Base-by-base conservation (phyloP, 306 rosid genomes). In the Cucumis cinereus region DNA sequence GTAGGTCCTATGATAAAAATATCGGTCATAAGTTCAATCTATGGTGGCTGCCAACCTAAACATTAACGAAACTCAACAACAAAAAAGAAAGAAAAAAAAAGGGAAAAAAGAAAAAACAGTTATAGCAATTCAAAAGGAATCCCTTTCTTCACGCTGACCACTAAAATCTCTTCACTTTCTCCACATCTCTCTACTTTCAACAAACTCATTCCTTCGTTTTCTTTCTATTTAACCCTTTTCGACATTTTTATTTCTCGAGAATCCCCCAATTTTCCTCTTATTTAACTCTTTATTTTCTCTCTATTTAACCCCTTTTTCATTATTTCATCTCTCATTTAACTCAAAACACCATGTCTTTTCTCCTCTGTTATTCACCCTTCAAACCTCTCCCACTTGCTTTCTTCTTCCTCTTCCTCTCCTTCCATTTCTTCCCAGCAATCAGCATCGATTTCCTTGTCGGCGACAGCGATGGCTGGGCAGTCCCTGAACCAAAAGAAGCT, bases 361-460 rank as follows among this genome's bases (percentile, higher is more conserved):
- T n/a, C 23, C 79, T 62, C 49, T 83, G 77, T 45, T 85, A 75
- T 77, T 62, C 66, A 22, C 38, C 79, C 61, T 63, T 17, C 83
- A 75, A 79, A 72, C 8, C 75, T 28, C 19, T 81, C 20, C 64
- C 83, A 30, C 17, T 81, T 24, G 59, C 84, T 24, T 82, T 81
- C 77, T 55, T 82, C 13, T 15, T 88, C 61, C 76, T 88, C 60
- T 38, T 82, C 0, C 77, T 54, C 75, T 78, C 10, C 47, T 73
- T 56, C 70, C 81, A 81, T 0, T 35, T 66, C 78, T 77, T 68
- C 45, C 10, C 64, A 49, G 84, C 80, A 10, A 85, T 64, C 49
- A 74, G 85, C 33, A 53, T 74, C n/a, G 83, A 89, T 38, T 89
- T 88, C 68, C 76, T 83, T 74, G 96, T 93, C 61, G 97, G 93